Evolutionary conservation across 176 grass and related monocot species (phyloP).

Genomic region (Olyra latifolia): DNA sequence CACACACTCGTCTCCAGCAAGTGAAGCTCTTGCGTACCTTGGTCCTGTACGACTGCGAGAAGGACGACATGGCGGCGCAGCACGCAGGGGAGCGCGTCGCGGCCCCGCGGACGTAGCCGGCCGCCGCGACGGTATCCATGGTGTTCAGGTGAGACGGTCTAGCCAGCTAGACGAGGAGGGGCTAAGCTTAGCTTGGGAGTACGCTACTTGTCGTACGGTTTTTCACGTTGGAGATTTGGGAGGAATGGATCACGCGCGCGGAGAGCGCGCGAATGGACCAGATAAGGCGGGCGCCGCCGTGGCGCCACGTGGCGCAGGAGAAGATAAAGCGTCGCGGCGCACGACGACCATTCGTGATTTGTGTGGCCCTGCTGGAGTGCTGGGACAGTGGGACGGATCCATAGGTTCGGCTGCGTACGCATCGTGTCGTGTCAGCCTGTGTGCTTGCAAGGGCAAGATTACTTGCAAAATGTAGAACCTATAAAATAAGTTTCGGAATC

Average conservation of each 20-base stretch:
- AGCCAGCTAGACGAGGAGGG: background rate
- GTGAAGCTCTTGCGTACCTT: slow-evolving; percentile 26
- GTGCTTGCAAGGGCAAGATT: background rate
- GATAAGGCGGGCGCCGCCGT: slow-evolving; percentile 34
- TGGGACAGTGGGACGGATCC: background rate
- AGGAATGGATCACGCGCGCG: slow-evolving; percentile 30
- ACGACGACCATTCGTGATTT: slow-evolving; percentile 30
- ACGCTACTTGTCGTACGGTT: background rate
- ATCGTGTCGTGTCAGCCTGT: background rate
- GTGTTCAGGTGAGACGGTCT: background rate
- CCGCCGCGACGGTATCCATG: slow-evolving; percentile 78
- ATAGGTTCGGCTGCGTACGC: background rate
- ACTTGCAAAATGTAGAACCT: background rate
- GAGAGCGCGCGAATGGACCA: slow-evolving; percentile 34
- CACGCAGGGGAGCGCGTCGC: slow-evolving; percentile 47
- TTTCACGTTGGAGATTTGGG: background rate
- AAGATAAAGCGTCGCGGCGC: slow-evolving; percentile 44
- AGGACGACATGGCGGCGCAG: slow-evolving; percentile 61
- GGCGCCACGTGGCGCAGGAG: slow-evolving; percentile 48
- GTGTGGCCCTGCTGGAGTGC: slow-evolving; percentile 35
- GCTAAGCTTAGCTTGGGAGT: background rate
- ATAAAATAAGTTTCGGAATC: background rate
- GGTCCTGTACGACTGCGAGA: slow-evolving; percentile 55
- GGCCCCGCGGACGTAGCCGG: slow-evolving; percentile 51
- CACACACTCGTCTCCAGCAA: too few relatives aligned